These are phyloP conservation scores for Agaricus blazei DNA, from an alignment of 768 basidiomycete species.

Conservation along the genomic window DNA sequence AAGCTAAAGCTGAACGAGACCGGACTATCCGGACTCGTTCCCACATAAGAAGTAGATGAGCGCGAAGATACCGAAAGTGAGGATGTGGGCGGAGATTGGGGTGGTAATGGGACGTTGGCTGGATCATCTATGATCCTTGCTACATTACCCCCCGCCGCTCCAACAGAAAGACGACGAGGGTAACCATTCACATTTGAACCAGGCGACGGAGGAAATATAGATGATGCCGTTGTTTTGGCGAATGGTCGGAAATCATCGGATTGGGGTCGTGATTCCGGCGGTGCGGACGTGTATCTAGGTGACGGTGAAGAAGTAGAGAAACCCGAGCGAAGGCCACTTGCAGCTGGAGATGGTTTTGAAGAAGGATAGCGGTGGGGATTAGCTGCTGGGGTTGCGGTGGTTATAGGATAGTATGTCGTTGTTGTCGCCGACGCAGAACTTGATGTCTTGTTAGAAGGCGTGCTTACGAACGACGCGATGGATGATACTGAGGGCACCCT, in stretches of 20 bases:
- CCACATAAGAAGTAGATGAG: slow-evolving; percentile 40
- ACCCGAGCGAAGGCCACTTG: slow-evolving; percentile 23
- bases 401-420: slow-evolving; percentile 42
- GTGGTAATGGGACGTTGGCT: slow-evolving; percentile 52
- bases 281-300: slow-evolving; percentile 2
- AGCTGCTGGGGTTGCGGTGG: slow-evolving; percentile 47
- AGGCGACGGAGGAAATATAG: slow-evolving; percentile 6
- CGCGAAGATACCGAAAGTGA: slow-evolving; percentile 72
- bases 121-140: slow-evolving; percentile 44
- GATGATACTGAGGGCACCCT: slow-evolving; percentile 40
- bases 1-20: not conserved
- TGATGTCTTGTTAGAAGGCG: slow-evolving; percentile 19
- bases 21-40: slow-evolving; percentile 27
- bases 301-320: slow-evolving; percentile 17
- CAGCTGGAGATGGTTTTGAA: slow-evolving; percentile 26
- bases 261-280: slow-evolving; percentile 4
- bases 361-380: slow-evolving; percentile 52
- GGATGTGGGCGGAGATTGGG: slow-evolving; percentile 68
- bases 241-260: slow-evolving; percentile 10
- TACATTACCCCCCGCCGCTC: not conserved
- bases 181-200: slow-evolving; percentile 13
- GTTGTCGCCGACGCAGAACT: slow-evolving; percentile 16
- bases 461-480: slow-evolving; percentile 21
- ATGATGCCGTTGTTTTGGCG: slow-evolving; percentile 1
- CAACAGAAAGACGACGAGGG: not conserved